Evolutionary conservation across 1,284 basidiomycete genomes (phyloP), one percentile per base, ranked within the genome.

Genomic region (Melanopsichium pennsylvanicum): DNA sequence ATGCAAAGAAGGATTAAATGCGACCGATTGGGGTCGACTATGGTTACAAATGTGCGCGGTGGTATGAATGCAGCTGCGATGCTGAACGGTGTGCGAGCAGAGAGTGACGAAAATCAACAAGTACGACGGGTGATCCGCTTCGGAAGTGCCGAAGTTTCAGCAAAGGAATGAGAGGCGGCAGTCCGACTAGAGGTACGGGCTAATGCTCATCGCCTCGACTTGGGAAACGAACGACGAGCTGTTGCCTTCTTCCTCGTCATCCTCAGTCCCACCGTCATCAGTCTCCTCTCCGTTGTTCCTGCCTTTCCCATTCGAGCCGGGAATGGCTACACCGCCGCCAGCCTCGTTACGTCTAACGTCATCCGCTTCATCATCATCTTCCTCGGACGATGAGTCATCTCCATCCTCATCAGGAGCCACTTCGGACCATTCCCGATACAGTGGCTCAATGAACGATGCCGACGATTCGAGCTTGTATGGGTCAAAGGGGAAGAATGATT

Each of bases 401-500:
- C 64, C 60, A 23, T 82, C 78, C 31, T 71, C 62, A 3, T 74
- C 74, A 2, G 78, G 79, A 4, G 83, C 83, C 5, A 85, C 85
- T 40, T 86, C 84, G 22, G 68, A 49, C 86, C 86, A 87, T 9
- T 84, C 83, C 12, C 84, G 79, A 63, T 86, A 87, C 44, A 86
- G 81, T 8, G 73, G 70, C 36, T 85, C 83, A 57, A 87, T 81
- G 64, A 81, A 85, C 21, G 80, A 79, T 1, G 83, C 56, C 11
- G 75, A 85, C 33, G 82, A 78, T 3, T 91, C 90, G 2, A 99
- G 87, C 70, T 89, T 91, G 84, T 93, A 98, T 1, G 96, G 96
- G 81, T 99, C 96, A 80, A 99, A 99, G 0, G 96, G 96, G 84
- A 98, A 99, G 84, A 97, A 98, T 12, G 89, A 88, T 79, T 94